Conservation (phyloP, 768 basidiomycete species). For the Hirschioporus abietinus region DNA sequence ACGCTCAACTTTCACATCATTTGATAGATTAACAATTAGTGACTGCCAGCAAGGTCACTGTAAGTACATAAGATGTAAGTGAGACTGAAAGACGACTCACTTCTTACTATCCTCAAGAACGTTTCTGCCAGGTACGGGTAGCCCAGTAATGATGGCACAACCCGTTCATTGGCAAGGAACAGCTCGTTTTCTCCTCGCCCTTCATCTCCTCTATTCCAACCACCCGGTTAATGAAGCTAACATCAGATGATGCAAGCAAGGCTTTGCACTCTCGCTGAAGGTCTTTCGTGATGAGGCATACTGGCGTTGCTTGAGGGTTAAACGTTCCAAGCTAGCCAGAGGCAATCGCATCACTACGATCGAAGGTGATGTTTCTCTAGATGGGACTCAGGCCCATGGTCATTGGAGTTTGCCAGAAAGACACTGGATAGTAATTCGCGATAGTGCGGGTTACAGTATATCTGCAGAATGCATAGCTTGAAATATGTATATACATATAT, state of each 20-base stretch:
- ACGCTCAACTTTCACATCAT: constrained; percentile 88
- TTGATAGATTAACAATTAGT: constrained; percentile 86
- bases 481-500: too few relatives aligned
- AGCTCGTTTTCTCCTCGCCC: constrained; percentile 85
- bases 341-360: too few relatives aligned
- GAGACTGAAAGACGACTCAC: constrained; percentile 38
- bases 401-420: too few relatives aligned
- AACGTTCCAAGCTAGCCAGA: too few relatives aligned
- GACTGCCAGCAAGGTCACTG: constrained; percentile 60
- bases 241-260: constrained; percentile 65
- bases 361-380: too few relatives aligned
- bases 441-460: too few relatives aligned
- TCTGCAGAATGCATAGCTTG: too few relatives aligned
- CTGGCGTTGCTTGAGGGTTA: constrained; percentile 70
- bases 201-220: constrained; percentile 89
- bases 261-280: constrained; percentile 97
- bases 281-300: constrained; percentile 94
- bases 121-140: too few relatives aligned
- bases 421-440: too few relatives aligned
- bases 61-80: not conserved
- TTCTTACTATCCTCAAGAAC: constrained; percentile 96
- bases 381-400: too few relatives aligned
- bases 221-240: constrained; percentile 89
- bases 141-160: constrained; percentile 83
- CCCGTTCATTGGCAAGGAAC: constrained; percentile 82